Evolutionary conservation across 2,329 filamentous ascomycete genomes (phyloP), one percentile per base, ranked within the genome.

Genomic region (Monilinia fructicola): DNA sequence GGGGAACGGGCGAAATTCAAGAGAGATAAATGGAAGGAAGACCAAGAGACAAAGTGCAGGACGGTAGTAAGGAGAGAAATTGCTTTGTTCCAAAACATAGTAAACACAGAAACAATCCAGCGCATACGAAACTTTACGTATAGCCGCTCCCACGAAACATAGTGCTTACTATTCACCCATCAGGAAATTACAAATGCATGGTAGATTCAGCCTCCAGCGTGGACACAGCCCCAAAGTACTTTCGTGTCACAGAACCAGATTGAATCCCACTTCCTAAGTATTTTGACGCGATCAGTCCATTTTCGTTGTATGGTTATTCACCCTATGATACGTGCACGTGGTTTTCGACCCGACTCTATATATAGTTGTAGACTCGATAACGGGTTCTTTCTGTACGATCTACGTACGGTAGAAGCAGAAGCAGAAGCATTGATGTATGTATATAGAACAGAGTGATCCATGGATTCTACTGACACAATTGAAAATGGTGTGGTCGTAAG

Each of bases 71-170:
- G 23, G 38, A 26, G 21, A 26, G 23, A n/a, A 44, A 18, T 23
- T 26, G 4, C 26, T 26, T 26, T 50, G 4, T 10, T 35, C 16
- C 44, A 35, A 50, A 73, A 76, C 11, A 23, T 7, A 54, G 18
- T 9, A 54, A 54, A 35, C 26, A 31, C 12, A 35, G 7, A 5
- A 54, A n/a, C n/a, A 38, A 50, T 38, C 28, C 28, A 38, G n/a
- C 44, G 9, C 28, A 60, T 38, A 50, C 58, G 44, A 60, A 60
- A 60, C 58, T 60, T 50, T 60, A 60, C 58, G 44, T 35, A 60
- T 26, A 26, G 28, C 28, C 56, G 44, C 44, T 60, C 28, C 44
- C 28, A 50, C 58, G 9, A 60, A 60, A 50, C 6, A 48, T 50
- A 60, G 58, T 38, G 44, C 58, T 60, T 50, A 60, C 54, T 28